phyloP scores from a whole-genome alignment of 805 yeast species.

The Vanderwaltozyma polyspora region DNA sequence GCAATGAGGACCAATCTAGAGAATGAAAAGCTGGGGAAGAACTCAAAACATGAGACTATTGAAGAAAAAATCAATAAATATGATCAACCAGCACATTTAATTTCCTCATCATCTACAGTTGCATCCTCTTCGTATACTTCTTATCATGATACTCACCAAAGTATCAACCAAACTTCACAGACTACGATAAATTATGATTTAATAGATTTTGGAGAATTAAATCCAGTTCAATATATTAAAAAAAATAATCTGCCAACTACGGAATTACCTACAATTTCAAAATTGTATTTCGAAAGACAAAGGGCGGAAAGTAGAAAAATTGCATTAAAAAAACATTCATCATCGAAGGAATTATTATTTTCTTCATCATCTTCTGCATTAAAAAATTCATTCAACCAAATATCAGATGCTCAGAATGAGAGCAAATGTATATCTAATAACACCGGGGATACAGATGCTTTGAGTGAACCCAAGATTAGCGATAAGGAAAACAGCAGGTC shows the following conservation, averaged over 20 bases:
- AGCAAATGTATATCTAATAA: too few species aligned
- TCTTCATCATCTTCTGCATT: background rate
- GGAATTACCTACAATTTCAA: conserved; percentile 29
- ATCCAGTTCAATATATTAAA: conserved; percentile 31
- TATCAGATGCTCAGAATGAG: background rate
- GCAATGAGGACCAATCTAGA: conserved; percentile 21
- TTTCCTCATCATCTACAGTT: background rate
- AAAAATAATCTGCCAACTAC: conserved; percentile 28
- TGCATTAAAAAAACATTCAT: conserved; percentile 18
- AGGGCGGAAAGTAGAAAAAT: conserved; percentile 25
- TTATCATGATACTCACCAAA: background rate
- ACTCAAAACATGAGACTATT: background rate
- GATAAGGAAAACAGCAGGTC: too few species aligned
- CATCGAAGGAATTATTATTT: conserved; percentile 7
- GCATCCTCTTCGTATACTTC: conserved; percentile 1
- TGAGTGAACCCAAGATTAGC: too few species aligned
- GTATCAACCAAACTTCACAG: background rate
- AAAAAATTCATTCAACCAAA: background rate
- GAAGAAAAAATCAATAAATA: background rate
- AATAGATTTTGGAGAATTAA: conserved; percentile 29
- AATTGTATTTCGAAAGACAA: conserved; percentile 29
- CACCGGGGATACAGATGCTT: background rate
- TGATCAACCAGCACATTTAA: background rate
- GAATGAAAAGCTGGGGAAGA: background rate
- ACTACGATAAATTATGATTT: conserved; percentile 7